Base-by-base conservation (phyloP, 2,329 filamentous ascomycete species). In the Aspergillus pseudoterreus region DNA sequence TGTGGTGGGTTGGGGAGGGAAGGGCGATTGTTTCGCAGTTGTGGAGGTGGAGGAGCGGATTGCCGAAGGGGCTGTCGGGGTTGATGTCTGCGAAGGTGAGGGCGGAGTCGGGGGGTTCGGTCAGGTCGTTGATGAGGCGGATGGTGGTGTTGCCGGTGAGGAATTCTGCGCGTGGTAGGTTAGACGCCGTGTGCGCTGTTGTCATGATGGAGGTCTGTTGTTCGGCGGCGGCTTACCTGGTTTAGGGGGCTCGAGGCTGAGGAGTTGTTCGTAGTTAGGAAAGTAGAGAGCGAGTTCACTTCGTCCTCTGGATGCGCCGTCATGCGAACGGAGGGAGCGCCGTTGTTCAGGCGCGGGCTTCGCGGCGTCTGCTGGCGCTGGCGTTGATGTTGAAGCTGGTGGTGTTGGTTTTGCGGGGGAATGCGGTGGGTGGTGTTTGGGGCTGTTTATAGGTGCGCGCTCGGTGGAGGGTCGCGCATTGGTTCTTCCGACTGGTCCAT, bases 281-380 rank as follows among this genome's bases (percentile, higher is more conserved):
- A 97, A 96, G 73, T 96, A 97, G 44, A 84, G 82, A 35, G 91
- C 86, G 55, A 97, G 79, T 66, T 96, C 92, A 72, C 91, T 96
- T 78, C 95, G 96, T 73, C 91, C 86, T 61, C 90, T 82, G 47
- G 86, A 86, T 10, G 87, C 88, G 63, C 81, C 82, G 67, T 95
- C 90, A 64, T 95, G 88, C 47, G 90, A 95, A 56, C 92, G 83
- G 68, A 96, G 76, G 67, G 90, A 92, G 64, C 92, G 76, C 69
- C 82, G 87, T 60, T 60, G 46, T 47, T 36, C 32, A 19, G 17
- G 30, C 30, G 43, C 45, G 46, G 33, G 39, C 12, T 17, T 41
- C 9, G 14, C 8, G 39, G 39, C 12, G 6, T n/a, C 14, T 9
- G 35, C 35, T 6, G 35, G 14, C 3, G 14, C 14, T 38, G 35